phyloP scores from a whole-genome alignment of 2,329 filamentous ascomycete genomes.

The Colletotrichum sp. region DNA sequence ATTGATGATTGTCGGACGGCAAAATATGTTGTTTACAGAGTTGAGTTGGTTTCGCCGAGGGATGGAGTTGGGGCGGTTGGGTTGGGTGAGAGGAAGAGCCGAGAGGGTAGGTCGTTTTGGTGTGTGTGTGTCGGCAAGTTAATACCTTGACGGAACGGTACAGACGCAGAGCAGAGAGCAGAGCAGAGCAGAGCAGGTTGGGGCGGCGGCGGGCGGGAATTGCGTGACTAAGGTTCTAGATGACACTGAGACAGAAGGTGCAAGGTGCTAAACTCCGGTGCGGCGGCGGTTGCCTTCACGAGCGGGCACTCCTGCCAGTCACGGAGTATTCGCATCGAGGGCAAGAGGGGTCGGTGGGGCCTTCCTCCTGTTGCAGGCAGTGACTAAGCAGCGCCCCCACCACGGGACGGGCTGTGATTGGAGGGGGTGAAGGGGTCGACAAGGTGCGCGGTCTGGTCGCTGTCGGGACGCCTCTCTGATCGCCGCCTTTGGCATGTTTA shows the following conservation, averaged over 20 bases:
- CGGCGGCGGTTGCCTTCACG: background rate
- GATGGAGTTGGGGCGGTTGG: background rate
- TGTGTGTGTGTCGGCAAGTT: background rate
- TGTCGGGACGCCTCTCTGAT: background rate
- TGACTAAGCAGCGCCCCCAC: background rate
- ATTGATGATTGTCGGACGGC: background rate
- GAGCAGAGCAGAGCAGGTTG: background rate
- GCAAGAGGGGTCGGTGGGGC: constrained; percentile 1
- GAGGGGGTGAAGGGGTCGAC: background rate
- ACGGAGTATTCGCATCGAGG: constrained; percentile 5
- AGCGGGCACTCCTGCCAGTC: background rate
- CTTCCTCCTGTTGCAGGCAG: background rate
- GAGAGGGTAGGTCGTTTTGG: background rate
- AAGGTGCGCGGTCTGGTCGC: background rate
- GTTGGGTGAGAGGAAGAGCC: background rate
- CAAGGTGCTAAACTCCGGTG: background rate
- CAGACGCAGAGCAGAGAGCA: too few relatives aligned
- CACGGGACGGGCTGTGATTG: background rate
- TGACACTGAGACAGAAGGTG: background rate
- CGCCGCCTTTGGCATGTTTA: background rate
- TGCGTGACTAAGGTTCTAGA: constrained; percentile 18
- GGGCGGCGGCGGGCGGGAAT: background rate
- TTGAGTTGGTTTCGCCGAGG: background rate
- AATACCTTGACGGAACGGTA: background rate
- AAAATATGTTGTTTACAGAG: background rate